phyloP scores from a whole-genome alignment of 345 rosid species.

The Brassica rapa region DNA sequence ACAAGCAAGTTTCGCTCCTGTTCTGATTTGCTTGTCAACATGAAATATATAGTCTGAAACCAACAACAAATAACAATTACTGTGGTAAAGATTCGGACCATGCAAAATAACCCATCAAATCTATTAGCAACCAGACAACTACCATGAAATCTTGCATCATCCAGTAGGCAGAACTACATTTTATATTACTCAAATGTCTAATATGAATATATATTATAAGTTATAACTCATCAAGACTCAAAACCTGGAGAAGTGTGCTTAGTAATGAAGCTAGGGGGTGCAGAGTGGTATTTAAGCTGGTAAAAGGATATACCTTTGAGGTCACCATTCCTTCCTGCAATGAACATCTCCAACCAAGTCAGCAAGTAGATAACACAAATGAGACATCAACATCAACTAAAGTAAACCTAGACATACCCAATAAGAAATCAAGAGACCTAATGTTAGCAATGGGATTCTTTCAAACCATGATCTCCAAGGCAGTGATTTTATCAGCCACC shows the following conservation, averaged over 20 bases:
- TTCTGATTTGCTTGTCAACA: constrained; percentile 86
- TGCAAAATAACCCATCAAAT: not conserved
- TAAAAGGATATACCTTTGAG: constrained; percentile 80
- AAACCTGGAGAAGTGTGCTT: not conserved
- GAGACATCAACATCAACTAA: constrained; percentile 11
- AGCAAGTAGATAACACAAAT: constrained; percentile 3
- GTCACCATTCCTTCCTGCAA: constrained; percentile 77
- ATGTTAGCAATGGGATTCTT: constrained; percentile 89
- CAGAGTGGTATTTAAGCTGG: constrained; percentile 56
- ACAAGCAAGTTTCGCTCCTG: constrained; percentile 87
- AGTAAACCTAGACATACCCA: constrained; percentile 53
- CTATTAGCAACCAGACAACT: constrained; percentile 10
- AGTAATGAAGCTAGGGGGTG: constrained; percentile 7
- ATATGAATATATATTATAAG: not conserved
- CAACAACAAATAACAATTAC: not conserved
- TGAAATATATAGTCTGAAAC: constrained; percentile 71
- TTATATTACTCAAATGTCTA: not conserved
- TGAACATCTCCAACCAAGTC: constrained; percentile 13
- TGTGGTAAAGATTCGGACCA: not conserved
- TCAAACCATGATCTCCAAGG: constrained; percentile 80
- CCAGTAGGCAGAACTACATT: not conserved
- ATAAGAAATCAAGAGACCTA: constrained; percentile 83
- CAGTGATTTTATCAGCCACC: constrained; percentile 86
- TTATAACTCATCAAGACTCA: too few relatives aligned
- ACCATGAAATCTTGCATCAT: not conserved